These are phyloP conservation scores for Panus rudis DNA, from an alignment of 768 basidiomycete species.

Conservation along the genomic window DNA sequence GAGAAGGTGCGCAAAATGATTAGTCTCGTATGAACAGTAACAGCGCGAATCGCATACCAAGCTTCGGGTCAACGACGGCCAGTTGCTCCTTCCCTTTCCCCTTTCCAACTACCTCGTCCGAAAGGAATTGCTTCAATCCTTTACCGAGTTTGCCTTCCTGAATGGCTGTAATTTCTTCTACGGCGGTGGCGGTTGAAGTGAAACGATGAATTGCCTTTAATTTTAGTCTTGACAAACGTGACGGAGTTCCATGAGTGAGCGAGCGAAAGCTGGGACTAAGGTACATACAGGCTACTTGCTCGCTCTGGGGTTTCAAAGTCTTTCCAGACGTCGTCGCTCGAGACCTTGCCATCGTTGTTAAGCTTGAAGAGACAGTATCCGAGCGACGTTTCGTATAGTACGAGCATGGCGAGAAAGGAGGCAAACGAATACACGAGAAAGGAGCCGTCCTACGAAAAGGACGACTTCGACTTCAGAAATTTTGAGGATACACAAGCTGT, in stretches of 20 bases:
- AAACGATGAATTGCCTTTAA: conserved; percentile 95
- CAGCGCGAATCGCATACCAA: conserved; percentile 47
- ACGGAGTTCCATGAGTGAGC: not conserved
- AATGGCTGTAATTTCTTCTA: conserved; percentile 91
- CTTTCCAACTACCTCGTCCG: conserved; percentile 80
- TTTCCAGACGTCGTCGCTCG: conserved; percentile 80
- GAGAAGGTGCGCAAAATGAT: conserved; percentile 3
- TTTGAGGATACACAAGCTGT: not conserved
- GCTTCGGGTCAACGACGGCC: conserved; percentile 82
- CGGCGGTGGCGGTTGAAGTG: conserved; percentile 91
- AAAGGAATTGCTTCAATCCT: conserved; percentile 88
- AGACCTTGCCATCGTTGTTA: conserved; percentile 80
- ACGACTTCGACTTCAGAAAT: not conserved
- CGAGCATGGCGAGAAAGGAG: conserved; percentile 65
- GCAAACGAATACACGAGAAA: too few relatives aligned
- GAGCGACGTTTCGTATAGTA: conserved; percentile 92
- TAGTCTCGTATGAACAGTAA: not conserved
- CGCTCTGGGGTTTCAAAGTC: conserved; percentile 89
- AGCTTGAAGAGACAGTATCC: conserved; percentile 99
- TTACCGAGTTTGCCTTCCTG: conserved; percentile 92
- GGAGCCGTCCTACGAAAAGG: too few relatives aligned
- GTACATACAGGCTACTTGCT: conserved; percentile 74
- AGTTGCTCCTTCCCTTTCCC: conserved; percentile 83
- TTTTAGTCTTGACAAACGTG: conserved; percentile 58
- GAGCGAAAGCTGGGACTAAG: not conserved